Evolutionary conservation across 2,329 filamentous ascomycete species (phyloP).

Genomic region (Zasmidium angulare): DNA sequence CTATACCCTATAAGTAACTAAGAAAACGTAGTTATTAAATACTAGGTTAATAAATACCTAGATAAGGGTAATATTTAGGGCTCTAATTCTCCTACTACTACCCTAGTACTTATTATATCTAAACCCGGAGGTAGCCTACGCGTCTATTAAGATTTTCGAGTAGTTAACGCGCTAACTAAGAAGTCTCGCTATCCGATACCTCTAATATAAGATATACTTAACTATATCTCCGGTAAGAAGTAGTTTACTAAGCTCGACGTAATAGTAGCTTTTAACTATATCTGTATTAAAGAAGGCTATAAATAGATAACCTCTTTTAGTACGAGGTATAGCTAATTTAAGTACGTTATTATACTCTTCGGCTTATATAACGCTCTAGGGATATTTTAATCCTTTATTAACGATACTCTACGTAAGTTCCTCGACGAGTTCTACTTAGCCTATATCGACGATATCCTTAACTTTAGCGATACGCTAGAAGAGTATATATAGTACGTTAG

Average conservation of each 20-base stretch:
- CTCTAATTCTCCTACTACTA: background rate
- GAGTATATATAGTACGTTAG: constrained; percentile 3
- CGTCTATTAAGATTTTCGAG: too few species aligned
- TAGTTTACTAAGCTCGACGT: too few species aligned
- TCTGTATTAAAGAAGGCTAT: too few species aligned
- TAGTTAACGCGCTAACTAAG: background rate
- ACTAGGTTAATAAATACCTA: constrained; percentile 10
- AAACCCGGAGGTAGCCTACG: constrained; percentile 4
- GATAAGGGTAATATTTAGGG: constrained; percentile 3
- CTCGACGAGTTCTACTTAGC: background rate
- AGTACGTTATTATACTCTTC: too few species aligned
- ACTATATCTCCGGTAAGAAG: constrained; percentile 22
- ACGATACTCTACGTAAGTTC: too few species aligned
- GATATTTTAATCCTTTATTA: too few species aligned
- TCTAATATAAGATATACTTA: constrained; percentile 29
- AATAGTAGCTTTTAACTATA: too few species aligned
- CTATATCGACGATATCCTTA: constrained; percentile 9
- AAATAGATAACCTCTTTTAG: too few species aligned
- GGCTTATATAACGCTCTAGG: too few species aligned
- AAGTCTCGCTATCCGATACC: constrained; percentile 20
- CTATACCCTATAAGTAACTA: constrained; percentile 1
- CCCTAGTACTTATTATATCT: constrained; percentile 8
- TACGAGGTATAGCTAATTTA: too few species aligned
- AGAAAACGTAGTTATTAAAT: too few species aligned
- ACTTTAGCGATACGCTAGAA: constrained; percentile 1